A percentile compares a stretch with the other conserved stretches of the same genome.
These are phyloP conservation scores for Pyrenopolyporus hunteri DNA, from an alignment of 495 filamentous ascomycete genomes.

Conservation along the genomic window DNA sequence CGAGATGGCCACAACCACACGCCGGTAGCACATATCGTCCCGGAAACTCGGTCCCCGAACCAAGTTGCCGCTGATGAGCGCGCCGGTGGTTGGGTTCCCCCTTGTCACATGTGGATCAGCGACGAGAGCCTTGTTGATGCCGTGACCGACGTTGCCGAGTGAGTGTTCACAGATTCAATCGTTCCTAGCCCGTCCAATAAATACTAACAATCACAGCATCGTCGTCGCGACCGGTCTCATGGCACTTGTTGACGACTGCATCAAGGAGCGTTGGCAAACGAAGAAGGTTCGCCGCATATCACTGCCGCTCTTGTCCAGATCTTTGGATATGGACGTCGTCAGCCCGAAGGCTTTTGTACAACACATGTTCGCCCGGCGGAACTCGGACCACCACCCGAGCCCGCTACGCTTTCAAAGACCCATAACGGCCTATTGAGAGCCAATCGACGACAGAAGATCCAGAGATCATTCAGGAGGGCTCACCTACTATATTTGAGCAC, in stretches of 20 bases:
- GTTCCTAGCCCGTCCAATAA: not conserved
- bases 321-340: slow-evolving; percentile 69
- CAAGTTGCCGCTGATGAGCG: slow-evolving; percentile 75
- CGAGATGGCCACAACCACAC: slow-evolving; percentile 65
- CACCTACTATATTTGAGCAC: not conserved
- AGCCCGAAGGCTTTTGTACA: slow-evolving; percentile 77
- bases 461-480: not conserved
- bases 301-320: slow-evolving; percentile 62
- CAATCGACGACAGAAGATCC: slow-evolving; percentile 28
- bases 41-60: slow-evolving; percentile 72
- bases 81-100: slow-evolving; percentile 90
- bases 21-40: slow-evolving; percentile 81
- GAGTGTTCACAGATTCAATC: slow-evolving; percentile 55
- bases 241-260: slow-evolving; percentile 89
- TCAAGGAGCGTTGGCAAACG: slow-evolving; percentile 77
- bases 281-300: slow-evolving; percentile 65
- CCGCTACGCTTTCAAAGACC: slow-evolving; percentile 50
- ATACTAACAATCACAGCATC: slow-evolving; percentile 60
- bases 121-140: slow-evolving; percentile 70
- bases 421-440: slow-evolving; percentile 47
- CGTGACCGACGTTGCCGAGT: slow-evolving; percentile 88
- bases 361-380: slow-evolving; percentile 73
- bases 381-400: slow-evolving; percentile 50
- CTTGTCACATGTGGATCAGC: slow-evolving; percentile 85
- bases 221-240: slow-evolving; percentile 91